Evolutionary conservation across 2,329 filamentous ascomycete species (phyloP).

Genomic region (Penicillium psychrosexuale): DNA sequence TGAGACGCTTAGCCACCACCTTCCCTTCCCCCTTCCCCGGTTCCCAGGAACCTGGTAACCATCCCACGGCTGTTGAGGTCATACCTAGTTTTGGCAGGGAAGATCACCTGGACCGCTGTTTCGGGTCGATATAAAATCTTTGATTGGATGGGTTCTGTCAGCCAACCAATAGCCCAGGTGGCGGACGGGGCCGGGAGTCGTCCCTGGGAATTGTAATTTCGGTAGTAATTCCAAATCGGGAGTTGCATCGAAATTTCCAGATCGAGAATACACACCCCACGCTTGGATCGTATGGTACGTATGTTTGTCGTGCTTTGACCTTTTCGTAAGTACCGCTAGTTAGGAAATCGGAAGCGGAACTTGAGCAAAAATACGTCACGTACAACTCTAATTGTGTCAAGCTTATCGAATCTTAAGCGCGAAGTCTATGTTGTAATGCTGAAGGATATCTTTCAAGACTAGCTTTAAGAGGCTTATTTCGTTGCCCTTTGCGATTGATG

Average conservation of each 20-base stretch:
- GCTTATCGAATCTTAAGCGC: too few species aligned
- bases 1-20: background rate
- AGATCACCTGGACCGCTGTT: background rate
- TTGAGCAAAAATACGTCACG: too few species aligned
- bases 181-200: background rate
- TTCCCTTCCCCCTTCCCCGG: conserved; percentile 2
- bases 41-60: conserved; percentile 20
- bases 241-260: background rate
- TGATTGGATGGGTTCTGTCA: conserved; percentile 8
- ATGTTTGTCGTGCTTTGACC: background rate
- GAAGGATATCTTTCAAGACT: too few species aligned
- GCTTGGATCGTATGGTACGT: background rate
- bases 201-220: background rate
- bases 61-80: background rate
- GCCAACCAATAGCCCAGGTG: background rate
- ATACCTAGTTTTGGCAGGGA: background rate
- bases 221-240: background rate
- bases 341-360: too few species aligned
- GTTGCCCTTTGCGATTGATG: too few species aligned
- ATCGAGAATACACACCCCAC: background rate
- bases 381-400: too few species aligned
- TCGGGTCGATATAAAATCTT: background rate
- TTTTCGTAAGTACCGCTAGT: too few species aligned
- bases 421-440: too few species aligned
- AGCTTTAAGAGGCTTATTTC: too few species aligned